These are phyloP conservation scores for Platanthera zijinensis DNA, from an alignment of 106 monocot genomes.

Conservation along the genomic window DNA sequence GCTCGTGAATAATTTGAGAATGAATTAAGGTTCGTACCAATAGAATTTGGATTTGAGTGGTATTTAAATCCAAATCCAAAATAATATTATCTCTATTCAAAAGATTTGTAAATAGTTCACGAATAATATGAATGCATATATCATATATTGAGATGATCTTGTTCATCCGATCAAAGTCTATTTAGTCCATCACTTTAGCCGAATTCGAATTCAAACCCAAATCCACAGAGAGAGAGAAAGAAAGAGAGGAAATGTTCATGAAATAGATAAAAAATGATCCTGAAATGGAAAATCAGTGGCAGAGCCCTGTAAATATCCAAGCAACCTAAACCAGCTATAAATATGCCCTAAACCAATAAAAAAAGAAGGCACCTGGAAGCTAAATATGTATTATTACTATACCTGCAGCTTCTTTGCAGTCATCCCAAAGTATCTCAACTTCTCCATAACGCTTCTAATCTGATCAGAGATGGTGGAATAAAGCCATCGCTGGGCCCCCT, in stretches of 20 bases:
- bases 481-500: slow-evolving; percentile 80
- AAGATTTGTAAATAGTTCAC: too few relatives aligned
- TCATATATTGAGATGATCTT: too few relatives aligned
- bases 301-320: not conserved
- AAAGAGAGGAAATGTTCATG: not conserved
- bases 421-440: slow-evolving; percentile 22
- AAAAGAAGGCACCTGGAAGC: not conserved
- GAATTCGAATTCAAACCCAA: too few relatives aligned
- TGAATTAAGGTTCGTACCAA: too few relatives aligned
- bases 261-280: not conserved
- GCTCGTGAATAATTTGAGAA: too few relatives aligned
- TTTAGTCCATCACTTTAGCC: too few relatives aligned
- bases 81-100: too few relatives aligned
- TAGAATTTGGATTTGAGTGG: too few relatives aligned
- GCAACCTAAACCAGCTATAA: not conserved
- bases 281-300: not conserved
- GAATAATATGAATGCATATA: too few relatives aligned
- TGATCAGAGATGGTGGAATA: slow-evolving; percentile 59
- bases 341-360: not conserved
- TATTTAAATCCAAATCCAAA: too few relatives aligned
- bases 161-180: too few relatives aligned
- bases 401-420: not conserved
- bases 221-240: too few relatives aligned
- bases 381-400: not conserved
- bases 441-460: slow-evolving; percentile 67